Base-by-base conservation (phyloP, 768 basidiomycete genomes). In the Boletellus ananas region DNA sequence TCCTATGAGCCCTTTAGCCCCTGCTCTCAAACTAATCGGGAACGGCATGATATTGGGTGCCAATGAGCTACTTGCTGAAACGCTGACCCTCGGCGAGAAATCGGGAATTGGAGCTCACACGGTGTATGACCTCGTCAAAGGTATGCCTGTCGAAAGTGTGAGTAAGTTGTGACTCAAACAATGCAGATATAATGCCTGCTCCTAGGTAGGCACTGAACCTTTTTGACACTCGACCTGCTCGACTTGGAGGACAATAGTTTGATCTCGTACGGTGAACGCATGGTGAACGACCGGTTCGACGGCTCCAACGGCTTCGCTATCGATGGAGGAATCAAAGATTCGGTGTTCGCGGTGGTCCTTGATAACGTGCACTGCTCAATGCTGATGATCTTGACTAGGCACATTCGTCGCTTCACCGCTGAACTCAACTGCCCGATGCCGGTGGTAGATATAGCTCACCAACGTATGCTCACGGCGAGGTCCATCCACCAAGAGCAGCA, bases 301-400 rank as follows among this genome's bases (percentile, higher is more conserved):
- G 87, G 81, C 18, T 72, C 76, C 9, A 72, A 70, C 16, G 93
- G 91, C 13, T 94, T 95, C 64, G 72, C 83, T 12, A 80, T 94
- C 43, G 84, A 89, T 40, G 88, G 88, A n/a, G 93, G 90, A 16
- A 82, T 95, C 60, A 92, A 92, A 61, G 92, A 94, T 61, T 85
- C 89, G 0, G 68, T 78, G 77, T 84, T 39, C 29, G 78, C 72
- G 7, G 7, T 47, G 6, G 16, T 34, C n/a, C 51, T 31, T 27
- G 8, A 23, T 17, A 25, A 25, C 7, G 23, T 47, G 9, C 9
- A 44, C 45, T 33, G 27, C 54, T 4, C 2, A 8, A 35, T 55
- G 36, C 37, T 49, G 25, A 63, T 20, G 18, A 49, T 49, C 10
- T 27, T 48, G 23, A 37, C 17, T 51, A 81, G 80, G 23, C 85